Base-by-base conservation (phyloP, 2,329 filamentous ascomycete genomes). In the Microcyclosporella mali region DNA sequence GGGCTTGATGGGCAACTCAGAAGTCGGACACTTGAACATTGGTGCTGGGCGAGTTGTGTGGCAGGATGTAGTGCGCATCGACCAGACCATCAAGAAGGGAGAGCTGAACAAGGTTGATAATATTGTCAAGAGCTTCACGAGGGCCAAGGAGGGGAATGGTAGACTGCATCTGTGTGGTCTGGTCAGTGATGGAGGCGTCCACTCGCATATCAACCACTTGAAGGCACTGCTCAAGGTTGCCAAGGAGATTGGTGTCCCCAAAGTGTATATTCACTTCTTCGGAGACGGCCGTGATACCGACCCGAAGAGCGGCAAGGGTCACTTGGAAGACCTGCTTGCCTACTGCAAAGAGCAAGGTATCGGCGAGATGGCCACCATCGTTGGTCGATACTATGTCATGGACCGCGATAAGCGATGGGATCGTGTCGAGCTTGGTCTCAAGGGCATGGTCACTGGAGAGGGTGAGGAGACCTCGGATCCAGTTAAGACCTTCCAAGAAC, bases 361-460 rank as follows among this genome's bases (percentile, higher is more conserved):
- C 51, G 92, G 90, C 55, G 78, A 95, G 69, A 79, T 98, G 53
- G 90, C 87, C 25, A 95, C 92, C 29, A 79, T 97, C 36, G 90
- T 97, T 47, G 92, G 92, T 47, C 82, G 90, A 57, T 98, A 97
- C 81, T 98, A 86, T 68, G 88, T 88, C 69, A 98, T 98, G 92
- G 92, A 98, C 74, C 89, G 92, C 57, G 92, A 98, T 69, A 97
- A 97, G 87, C 82, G 92, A 66, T 98, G 92, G 92, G 92, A 98
- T 64, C 80, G 92, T 64, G 76, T 95, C 55, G 87, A 95, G 73
- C 60, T 95, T 56, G 92, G 85, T 56, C 73, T 98, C 65, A 90
- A 92, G 71, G 92, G 87, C 47, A 65, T 98, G 58, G 72, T 95
- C 34, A 73, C 78, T 10, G 90, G 92, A 47, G 87, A 95, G 67